Evolutionary conservation across 208 protist species (phyloP).

Genomic region (Acanthamoeba castellanii): DNA sequence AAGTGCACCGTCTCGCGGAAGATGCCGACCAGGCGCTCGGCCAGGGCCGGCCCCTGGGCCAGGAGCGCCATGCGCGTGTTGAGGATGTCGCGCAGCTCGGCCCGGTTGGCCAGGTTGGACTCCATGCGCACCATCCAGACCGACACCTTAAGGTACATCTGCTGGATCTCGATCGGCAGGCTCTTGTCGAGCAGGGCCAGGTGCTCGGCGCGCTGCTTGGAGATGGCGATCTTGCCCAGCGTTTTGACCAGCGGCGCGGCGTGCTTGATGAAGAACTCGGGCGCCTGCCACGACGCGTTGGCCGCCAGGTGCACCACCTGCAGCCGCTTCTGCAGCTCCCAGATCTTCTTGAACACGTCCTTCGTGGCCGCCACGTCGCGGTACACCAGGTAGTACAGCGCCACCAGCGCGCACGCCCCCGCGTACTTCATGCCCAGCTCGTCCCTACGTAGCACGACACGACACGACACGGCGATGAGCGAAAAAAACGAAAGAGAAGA

Average conservation of each 20-base stretch:
- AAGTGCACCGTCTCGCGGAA: slow-evolving; percentile 90
- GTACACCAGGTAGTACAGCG: slow-evolving; percentile 88
- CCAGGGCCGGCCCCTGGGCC: slow-evolving; percentile 87
- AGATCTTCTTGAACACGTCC: slow-evolving; percentile 85
- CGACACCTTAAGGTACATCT: slow-evolving; percentile 35
- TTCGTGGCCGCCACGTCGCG: slow-evolving; percentile 80
- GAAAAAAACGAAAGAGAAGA: no score
- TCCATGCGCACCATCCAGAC: slow-evolving; percentile 89
- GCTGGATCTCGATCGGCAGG: slow-evolving; percentile 39
- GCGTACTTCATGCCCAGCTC: slow-evolving; percentile 85
- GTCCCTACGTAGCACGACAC: slow-evolving; percentile 81
- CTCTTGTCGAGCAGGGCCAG: slow-evolving; percentile 27
- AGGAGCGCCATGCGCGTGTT: slow-evolving; percentile 76
- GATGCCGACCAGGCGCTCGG: slow-evolving; percentile 86
- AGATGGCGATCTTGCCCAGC: slow-evolving; percentile 55
- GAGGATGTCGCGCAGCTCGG: slow-evolving; percentile 61
- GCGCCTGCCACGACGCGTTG: slow-evolving; percentile 81
- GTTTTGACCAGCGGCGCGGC: slow-evolving; percentile 70
- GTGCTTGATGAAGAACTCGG: slow-evolving; percentile 82
- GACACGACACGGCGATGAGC: neutral
- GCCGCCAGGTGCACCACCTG: slow-evolving; percentile 83
- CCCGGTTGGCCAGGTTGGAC: slow-evolving; percentile 73
- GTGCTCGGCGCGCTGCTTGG: slow-evolving; percentile 33
- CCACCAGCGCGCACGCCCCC: slow-evolving; percentile 89
- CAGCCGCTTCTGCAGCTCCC: slow-evolving; percentile 82